Percentiles rank a stretch among this genome's conserved stretches.
Evolutionary conservation across 352 stramenopile species (phyloP).

Genomic region (Pythium diclinum): DNA sequence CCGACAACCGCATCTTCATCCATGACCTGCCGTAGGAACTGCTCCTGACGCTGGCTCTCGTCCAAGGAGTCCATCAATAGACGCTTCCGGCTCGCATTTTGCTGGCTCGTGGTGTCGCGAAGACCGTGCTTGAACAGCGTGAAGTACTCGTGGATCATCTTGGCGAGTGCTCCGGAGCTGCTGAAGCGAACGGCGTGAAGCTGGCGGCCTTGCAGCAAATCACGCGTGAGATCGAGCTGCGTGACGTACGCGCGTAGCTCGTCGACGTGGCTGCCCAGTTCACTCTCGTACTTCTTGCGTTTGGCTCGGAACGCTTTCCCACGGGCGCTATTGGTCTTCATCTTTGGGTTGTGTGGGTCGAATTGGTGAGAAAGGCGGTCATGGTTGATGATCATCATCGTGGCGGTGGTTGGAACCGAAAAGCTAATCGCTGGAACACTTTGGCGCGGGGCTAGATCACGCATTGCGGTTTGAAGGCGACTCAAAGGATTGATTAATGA

Average conservation of each 20-base stretch:
- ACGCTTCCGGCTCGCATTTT: background rate
- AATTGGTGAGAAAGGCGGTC: background rate
- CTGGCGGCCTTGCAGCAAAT: background rate
- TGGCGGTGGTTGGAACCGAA: no score
- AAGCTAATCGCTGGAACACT: no score
- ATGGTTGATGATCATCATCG: no score
- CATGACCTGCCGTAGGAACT: slow-evolving; percentile 11
- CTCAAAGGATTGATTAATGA: no score
- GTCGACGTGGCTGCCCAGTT: background rate
- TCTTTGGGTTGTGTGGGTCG: background rate
- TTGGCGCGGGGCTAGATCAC: no score
- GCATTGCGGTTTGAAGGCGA: no score
- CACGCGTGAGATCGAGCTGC: background rate
- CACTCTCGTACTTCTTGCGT: background rate
- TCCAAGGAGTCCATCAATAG: background rate
- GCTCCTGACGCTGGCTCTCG: background rate
- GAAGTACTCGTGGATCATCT: slow-evolving; percentile 14
- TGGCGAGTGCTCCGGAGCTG: background rate
- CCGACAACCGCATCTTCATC: slow-evolving; percentile 2
- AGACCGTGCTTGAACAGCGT: slow-evolving; percentile 9
- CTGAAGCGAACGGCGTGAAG: background rate
- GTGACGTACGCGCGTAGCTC: slow-evolving; percentile 1
- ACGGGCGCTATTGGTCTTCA: slow-evolving; percentile 21
- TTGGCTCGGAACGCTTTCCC: slow-evolving; percentile 17
- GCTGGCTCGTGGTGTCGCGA: no score